These are phyloP conservation scores for Goffeauzyma gilvescens DNA, from an alignment of 768 basidiomycete species.

Conservation along the genomic window DNA sequence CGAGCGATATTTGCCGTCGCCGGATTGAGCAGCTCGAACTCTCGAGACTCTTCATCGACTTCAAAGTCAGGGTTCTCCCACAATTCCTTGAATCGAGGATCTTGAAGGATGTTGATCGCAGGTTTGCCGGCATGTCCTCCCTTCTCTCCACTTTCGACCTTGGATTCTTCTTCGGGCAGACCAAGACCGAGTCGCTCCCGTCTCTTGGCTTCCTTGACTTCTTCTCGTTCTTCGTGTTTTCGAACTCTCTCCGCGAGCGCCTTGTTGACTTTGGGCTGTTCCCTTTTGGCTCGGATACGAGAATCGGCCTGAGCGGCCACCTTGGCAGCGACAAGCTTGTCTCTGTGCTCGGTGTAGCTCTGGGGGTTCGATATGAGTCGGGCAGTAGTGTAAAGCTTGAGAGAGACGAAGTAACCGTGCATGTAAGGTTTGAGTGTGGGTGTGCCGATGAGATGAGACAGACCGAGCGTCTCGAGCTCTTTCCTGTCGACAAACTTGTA, in stretches of 20 bases:
- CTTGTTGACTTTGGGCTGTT: conserved; percentile 58
- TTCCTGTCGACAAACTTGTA: conserved; percentile 85
- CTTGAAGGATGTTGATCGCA: conserved; percentile 35
- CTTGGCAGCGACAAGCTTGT: conserved; percentile 66
- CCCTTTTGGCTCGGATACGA: conserved; percentile 68
- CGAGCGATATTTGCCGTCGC: conserved; percentile 45
- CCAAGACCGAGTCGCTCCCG: conserved; percentile 31
- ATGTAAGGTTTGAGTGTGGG: conserved; percentile 95
- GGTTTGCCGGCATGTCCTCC: conserved; percentile 6
- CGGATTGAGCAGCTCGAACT: conserved; percentile 84
- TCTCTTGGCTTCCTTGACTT: conserved; percentile 38
- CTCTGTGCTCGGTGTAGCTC: conserved; percentile 82
- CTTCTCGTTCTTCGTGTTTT: conserved; percentile 36
- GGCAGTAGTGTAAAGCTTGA: conserved; percentile 89
- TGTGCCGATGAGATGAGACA: conserved; percentile 86
- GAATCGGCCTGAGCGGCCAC: conserved; percentile 86
- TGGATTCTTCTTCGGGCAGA: conserved; percentile 35
- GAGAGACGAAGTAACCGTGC: conserved; percentile 96
- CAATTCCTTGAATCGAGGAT: conserved; percentile 73
- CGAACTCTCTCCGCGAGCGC: conserved; percentile 68
- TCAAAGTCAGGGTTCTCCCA: conserved; percentile 82
- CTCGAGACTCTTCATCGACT: conserved; percentile 70
- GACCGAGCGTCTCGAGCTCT: conserved; percentile 76
- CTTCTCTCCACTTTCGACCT: conserved; percentile 32
- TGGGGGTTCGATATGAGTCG: conserved; percentile 91